Conservation (phyloP, 2,329 filamentous ascomycete genomes). For the Biscogniauxia mediterranea region DNA sequence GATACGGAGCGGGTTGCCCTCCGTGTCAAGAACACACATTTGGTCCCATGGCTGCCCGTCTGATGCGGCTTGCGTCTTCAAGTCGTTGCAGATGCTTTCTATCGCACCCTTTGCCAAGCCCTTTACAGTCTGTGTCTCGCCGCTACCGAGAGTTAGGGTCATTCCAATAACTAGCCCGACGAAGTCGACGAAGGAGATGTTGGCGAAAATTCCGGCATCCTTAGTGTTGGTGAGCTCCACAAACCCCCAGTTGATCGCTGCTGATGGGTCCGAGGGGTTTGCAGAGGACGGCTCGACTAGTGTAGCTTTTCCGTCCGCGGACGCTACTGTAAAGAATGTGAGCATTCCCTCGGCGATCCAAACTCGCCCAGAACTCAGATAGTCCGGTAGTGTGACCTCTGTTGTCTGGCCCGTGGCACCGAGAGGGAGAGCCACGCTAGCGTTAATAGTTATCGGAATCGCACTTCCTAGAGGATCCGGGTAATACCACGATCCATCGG, state of each 20-base stretch:
- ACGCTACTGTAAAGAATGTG: slow-evolving; percentile 37
- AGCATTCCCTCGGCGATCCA: slow-evolving; percentile 42
- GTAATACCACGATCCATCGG: slow-evolving; percentile 40
- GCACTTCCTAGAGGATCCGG: slow-evolving; percentile 34
- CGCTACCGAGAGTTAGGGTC: slow-evolving; percentile 38
- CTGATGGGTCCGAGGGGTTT: slow-evolving; percentile 43
- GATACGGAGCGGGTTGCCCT: slow-evolving; percentile 42
- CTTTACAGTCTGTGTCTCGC: slow-evolving; percentile 37
- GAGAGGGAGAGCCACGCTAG: slow-evolving; percentile 38
- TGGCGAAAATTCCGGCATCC: slow-evolving; percentile 41
- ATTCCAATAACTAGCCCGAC: slow-evolving; percentile 52
- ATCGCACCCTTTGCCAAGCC: slow-evolving; percentile 40
- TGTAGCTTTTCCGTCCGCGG: slow-evolving; percentile 27
- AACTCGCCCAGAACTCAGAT: slow-evolving; percentile 40
- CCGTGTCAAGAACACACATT: slow-evolving; percentile 40
- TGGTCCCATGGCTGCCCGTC: slow-evolving; percentile 45
- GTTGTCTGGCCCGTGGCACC: slow-evolving; percentile 37
- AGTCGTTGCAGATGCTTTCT: slow-evolving; percentile 39
- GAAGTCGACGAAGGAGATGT: slow-evolving; percentile 53
- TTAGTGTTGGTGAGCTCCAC: slow-evolving; percentile 47
- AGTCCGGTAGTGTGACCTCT: slow-evolving; percentile 39
- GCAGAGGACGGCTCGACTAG: slow-evolving; percentile 49
- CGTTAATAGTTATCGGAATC: slow-evolving; percentile 33
- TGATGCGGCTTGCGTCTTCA: slow-evolving; percentile 35
- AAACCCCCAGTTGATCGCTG: slow-evolving; percentile 48